These are phyloP conservation scores for Buddleja alternifolia DNA, from an alignment of 257 asterid genomes.

Conservation along the genomic window DNA sequence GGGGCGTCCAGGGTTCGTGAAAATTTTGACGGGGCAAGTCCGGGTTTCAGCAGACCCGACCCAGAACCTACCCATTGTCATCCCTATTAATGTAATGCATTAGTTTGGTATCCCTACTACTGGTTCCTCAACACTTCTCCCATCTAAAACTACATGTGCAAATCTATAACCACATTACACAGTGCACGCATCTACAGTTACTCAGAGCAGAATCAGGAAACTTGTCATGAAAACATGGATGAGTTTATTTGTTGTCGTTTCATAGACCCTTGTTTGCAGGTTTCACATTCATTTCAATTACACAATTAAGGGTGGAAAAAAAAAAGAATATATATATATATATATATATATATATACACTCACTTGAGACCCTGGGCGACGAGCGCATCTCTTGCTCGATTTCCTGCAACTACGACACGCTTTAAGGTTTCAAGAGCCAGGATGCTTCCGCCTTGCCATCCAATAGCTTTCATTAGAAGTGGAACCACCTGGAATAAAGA, in stretches of 20 bases:
- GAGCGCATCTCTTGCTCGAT: slow-evolving; percentile 96
- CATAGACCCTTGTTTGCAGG: not conserved
- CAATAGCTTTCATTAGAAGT: slow-evolving; percentile 96
- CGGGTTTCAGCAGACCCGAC: no score
- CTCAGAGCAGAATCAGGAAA: not conserved
- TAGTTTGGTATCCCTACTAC: no score
- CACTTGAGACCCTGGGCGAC: slow-evolving; percentile 99
- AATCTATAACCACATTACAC: no score
- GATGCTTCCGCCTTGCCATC: slow-evolving; percentile 99
- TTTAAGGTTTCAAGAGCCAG: slow-evolving; percentile 97
- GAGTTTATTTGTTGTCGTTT: not conserved
- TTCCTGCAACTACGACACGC: slow-evolving; percentile 96
- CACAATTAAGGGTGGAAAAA: slow-evolving; percentile 5
- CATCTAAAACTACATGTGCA: no score
- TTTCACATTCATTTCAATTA: slow-evolving; percentile 19
- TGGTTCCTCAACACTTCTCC: not conserved
- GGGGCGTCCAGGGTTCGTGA: no score
- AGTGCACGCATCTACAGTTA: slow-evolving; percentile 8
- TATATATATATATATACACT: slow-evolving; percentile 27
- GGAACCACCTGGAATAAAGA: slow-evolving; percentile 82
- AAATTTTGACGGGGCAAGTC: no score
- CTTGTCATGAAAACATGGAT: not conserved
- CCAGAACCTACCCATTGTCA: no score
- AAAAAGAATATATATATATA: no score
- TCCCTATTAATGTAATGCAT: no score